phyloP scores from a whole-genome alignment of 2,329 filamentous ascomycete species.

The Ascochyta pisi region DNA sequence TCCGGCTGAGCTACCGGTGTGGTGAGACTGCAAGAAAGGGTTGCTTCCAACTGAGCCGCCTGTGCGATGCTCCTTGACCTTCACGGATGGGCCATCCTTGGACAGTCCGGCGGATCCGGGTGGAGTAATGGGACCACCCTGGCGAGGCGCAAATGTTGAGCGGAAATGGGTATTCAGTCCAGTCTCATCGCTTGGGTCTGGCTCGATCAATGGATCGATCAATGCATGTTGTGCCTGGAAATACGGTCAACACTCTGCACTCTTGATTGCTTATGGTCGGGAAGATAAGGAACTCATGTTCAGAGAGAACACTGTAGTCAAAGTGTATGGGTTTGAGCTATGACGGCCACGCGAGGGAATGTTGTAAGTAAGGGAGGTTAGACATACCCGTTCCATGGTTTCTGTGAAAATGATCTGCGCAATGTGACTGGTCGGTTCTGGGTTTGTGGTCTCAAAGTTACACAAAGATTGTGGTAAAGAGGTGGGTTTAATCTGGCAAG shows the following conservation, averaged over 20 bases:
- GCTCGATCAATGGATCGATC: conserved; percentile 72
- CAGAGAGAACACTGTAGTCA: background rate
- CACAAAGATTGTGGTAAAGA: conserved; percentile 18
- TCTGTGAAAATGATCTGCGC: background rate
- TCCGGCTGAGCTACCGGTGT: conserved; percentile 33
- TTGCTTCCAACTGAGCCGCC: conserved; percentile 34
- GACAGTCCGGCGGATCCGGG: conserved; percentile 37
- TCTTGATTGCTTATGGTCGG: too few relatives aligned
- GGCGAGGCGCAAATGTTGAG: conserved; percentile 52
- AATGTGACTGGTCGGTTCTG: conserved; percentile 4
- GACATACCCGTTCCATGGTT: conserved; percentile 14
- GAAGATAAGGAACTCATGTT: background rate
- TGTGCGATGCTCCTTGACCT: conserved; percentile 18
- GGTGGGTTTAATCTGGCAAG: conserved; percentile 2
- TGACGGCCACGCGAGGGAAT: background rate
- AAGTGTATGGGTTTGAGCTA: too few relatives aligned
- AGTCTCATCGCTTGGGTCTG: conserved; percentile 71
- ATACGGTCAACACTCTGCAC: conserved; percentile 10
- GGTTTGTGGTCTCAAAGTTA: background rate
- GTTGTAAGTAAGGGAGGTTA: background rate
- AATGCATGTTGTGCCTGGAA: conserved; percentile 69
- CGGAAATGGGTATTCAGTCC: conserved; percentile 67
- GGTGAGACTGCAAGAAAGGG: conserved; percentile 31
- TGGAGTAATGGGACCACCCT: conserved; percentile 37
- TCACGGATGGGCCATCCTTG: conserved; percentile 22